Conservation (phyloP, 148 eudicot genomes). For the Amaranthus palmeri region DNA sequence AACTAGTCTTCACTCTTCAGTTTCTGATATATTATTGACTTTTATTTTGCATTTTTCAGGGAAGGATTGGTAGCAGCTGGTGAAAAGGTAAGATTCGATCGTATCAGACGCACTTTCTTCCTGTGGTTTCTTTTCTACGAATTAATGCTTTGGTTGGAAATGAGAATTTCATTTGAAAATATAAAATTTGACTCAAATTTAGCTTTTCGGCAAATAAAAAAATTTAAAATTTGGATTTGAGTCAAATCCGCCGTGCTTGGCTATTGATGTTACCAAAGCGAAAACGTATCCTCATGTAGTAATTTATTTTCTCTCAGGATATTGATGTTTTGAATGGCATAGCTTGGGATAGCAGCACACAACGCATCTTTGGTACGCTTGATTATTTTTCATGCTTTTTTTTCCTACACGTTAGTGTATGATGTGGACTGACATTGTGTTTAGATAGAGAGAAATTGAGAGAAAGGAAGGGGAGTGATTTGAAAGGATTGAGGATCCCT, state of each 20-base stretch:
- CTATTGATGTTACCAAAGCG: not conserved
- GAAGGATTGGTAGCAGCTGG: conserved; percentile 50
- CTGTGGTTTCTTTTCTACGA: not conserved
- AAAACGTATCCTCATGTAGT: not conserved
- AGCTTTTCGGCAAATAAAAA: no score
- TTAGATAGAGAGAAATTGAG: not conserved
- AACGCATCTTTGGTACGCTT: conserved; percentile 76
- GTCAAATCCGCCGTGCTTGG: no score
- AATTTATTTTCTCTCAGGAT: conserved; percentile 35
- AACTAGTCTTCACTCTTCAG: not conserved
- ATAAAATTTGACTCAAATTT: no score
- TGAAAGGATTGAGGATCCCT: no score
- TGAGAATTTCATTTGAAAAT: no score
- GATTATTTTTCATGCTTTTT: not conserved
- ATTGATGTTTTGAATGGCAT: conserved; percentile 93
- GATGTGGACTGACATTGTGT: not conserved
- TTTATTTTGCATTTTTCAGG: conserved; percentile 34
- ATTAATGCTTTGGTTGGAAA: no score
- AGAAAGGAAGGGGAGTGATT: no score
- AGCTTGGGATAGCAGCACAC: conserved; percentile 68
- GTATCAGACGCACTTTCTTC: not conserved
- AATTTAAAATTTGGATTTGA: no score
- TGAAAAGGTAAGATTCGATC: conserved; percentile 31
- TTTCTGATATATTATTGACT: not conserved
- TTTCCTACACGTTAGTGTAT: not conserved